Evolutionary conservation across 106 monocot species (phyloP), one percentile per base, ranked within the genome.

Genomic region (Allium sativum): DNA sequence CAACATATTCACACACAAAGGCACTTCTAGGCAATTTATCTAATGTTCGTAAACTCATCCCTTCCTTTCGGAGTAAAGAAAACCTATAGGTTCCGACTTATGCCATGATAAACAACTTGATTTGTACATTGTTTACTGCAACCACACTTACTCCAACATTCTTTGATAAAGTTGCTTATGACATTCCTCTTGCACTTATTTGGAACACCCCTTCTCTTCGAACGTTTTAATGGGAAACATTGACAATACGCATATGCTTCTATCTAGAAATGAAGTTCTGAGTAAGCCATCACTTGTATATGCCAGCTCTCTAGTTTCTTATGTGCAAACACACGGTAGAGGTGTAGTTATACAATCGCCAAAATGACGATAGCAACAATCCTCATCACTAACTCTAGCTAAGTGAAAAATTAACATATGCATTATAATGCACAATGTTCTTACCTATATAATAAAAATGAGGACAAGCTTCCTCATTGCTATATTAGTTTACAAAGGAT

Each of bases 61-160:
- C 93, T 72, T 42, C 71, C 66, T 60, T 74, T 70, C 51, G 76
- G 18, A 21, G 81, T 81, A 59, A 64, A 83, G 63, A 89, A 89
- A 3, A 94, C 83, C 48, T 50, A 50, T 55, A 92, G 63, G 59
- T 73, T 79, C 42, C 74, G 53, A 53, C 74, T 65, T 15, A 94
- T 89, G 17, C 94, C 90, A 72, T 86, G 75, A 62, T 94, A 86
- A 19, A 94, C 94, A 10, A 94, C 74, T 14, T 89, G 89, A 68
- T 94, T 94, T 7, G 81, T 85, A 65, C 89, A 94, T 58, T 81
- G 76, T 55, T 73, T 83, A 18, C 58, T 81, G 75, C 94, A 94
- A 0, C 89, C 94, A 66, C 94, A 94, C 62, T 94, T 94, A 16
- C 78, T 81, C 93, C 94, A 94, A 16, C 94, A 94, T 56, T 94